Evolutionary conservation across 192 early-diverging fungal species (phyloP).

Genomic region (Coemansia sp.): DNA sequence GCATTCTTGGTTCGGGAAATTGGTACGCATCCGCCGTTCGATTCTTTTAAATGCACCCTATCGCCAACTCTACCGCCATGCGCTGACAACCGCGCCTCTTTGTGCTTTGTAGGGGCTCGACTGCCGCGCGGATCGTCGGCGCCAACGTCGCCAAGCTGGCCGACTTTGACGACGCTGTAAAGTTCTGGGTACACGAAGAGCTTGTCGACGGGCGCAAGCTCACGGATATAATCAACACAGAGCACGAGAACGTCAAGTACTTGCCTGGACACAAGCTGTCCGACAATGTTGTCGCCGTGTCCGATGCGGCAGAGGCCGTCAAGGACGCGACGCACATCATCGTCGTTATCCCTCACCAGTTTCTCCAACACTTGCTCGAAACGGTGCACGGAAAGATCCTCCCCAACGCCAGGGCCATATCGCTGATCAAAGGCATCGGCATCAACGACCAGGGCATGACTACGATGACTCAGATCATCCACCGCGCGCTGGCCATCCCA

Average conservation of each 20-base stretch:
- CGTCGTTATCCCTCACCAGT: slow-evolving; percentile 97
- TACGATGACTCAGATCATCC: slow-evolving; percentile 82
- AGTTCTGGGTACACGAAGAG: slow-evolving; percentile 98
- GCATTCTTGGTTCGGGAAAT: slow-evolving; percentile 94
- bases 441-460: slow-evolving; percentile 74
- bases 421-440: slow-evolving; percentile 94
- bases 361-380: slow-evolving; percentile 76
- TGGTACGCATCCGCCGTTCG: slow-evolving; percentile 64
- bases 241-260: slow-evolving; percentile 91
- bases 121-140: slow-evolving; percentile 91
- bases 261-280: slow-evolving; percentile 87
- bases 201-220: slow-evolving; percentile 80
- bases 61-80: background rate
- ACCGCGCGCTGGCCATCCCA: slow-evolving; percentile 74
- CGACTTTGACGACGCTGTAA: slow-evolving; percentile 77
- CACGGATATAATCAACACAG: slow-evolving; percentile 92
- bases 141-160: slow-evolving; percentile 73
- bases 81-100: background rate
- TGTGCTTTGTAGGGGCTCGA: slow-evolving; percentile 76
- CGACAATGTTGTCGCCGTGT: slow-evolving; percentile 81
- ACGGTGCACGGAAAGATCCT: slow-evolving; percentile 64
- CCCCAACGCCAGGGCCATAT: slow-evolving; percentile 83
- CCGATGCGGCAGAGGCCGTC: slow-evolving; percentile 79
- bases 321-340: slow-evolving; percentile 88
- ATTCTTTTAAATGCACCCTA: background rate